These are phyloP conservation scores for Sungouiozyma ichnusensis DNA, from an alignment of 805 yeast species.

Conservation along the genomic window DNA sequence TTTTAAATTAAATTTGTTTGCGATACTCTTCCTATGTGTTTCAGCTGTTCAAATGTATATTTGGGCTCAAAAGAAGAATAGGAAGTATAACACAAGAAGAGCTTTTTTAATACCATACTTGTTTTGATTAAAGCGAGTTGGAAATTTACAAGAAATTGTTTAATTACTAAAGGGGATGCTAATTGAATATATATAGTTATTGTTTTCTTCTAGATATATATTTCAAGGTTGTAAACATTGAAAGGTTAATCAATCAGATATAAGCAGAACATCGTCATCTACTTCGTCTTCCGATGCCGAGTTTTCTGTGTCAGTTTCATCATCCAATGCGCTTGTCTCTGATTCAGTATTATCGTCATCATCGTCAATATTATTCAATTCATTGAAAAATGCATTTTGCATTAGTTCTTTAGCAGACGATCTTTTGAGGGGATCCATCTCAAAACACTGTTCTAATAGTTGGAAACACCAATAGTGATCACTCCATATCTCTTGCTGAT, in stretches of 20 bases:
- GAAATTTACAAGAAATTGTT: background rate
- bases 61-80: slow-evolving; percentile 88
- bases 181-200: background rate
- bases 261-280: slow-evolving; percentile 20
- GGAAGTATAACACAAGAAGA: slow-evolving; percentile 66
- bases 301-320: slow-evolving; percentile 10
- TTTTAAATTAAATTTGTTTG: slow-evolving; percentile 61
- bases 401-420: slow-evolving; percentile 48
- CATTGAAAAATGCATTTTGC: slow-evolving; percentile 49
- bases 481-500: slow-evolving; percentile 27
- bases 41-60: slow-evolving; percentile 75
- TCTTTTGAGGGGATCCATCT: slow-evolving; percentile 47
- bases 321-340: slow-evolving; percentile 2
- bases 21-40: slow-evolving; percentile 59
- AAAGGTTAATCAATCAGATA: slow-evolving; percentile 18
- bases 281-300: slow-evolving; percentile 11
- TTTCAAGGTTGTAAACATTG: background rate
- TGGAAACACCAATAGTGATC: slow-evolving; percentile 39
- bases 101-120: slow-evolving; percentile 73
- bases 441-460: slow-evolving; percentile 46
- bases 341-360: slow-evolving; percentile 4
- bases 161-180: background rate
- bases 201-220: background rate
- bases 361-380: slow-evolving; percentile 20
- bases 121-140: slow-evolving; percentile 28